phyloP scores from a whole-genome alignment of 352 stramenopile genomes.

The Globisporangium spiculum region DNA sequence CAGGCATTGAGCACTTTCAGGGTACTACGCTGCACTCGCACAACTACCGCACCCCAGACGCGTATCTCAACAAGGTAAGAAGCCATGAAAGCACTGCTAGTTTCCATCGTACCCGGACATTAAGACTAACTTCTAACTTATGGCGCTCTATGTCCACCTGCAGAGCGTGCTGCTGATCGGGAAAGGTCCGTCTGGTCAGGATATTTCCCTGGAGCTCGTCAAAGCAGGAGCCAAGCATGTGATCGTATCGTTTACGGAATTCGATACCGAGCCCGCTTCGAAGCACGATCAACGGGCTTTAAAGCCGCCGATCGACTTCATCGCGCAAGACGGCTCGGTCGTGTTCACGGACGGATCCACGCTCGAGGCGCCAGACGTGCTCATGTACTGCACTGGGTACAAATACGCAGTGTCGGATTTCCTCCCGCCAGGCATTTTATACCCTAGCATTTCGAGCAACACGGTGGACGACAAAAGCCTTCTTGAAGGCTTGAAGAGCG shows the following conservation, averaged over 20 bases:
- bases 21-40: conserved; percentile 47
- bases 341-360: conserved; percentile 58
- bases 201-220: conserved; percentile 76
- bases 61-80: conserved; percentile 41
- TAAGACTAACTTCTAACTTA: background rate
- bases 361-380: conserved; percentile 51
- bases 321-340: conserved; percentile 47
- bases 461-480: conserved; percentile 21
- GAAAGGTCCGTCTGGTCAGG: conserved; percentile 62
- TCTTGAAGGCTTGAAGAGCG: conserved; percentile 30
- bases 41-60: conserved; percentile 46
- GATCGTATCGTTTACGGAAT: conserved; percentile 55
- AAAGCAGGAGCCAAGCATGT: conserved; percentile 41
- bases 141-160: background rate
- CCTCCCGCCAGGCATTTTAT: conserved; percentile 45
- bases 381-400: conserved; percentile 83
- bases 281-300: conserved; percentile 37
- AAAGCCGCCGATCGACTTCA: conserved; percentile 54
- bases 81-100: background rate
- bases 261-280: conserved; percentile 23
- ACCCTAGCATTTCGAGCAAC: conserved; percentile 23
- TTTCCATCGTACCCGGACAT: background rate
- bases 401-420: conserved; percentile 59
- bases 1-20: conserved; percentile 50
- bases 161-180: conserved; percentile 67